Percentiles rank a stretch among this genome's conserved stretches.
Evolutionary conservation across 176 grass and related monocot genomes (phyloP).

Genomic region (Oryza rufipogon): DNA sequence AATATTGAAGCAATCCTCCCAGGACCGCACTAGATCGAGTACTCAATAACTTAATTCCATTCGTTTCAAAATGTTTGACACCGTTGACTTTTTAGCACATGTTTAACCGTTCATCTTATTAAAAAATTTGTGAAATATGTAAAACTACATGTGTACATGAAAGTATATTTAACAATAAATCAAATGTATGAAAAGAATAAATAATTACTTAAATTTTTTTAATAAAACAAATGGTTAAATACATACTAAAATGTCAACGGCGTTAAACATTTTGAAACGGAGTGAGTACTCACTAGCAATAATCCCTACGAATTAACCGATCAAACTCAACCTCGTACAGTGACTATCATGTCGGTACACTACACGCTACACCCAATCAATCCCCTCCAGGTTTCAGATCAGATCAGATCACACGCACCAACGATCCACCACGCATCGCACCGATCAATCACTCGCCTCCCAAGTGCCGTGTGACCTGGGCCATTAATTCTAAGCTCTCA

Average conservation of each 20-base stretch:
- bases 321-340: conserved; percentile 26
- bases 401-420: not conserved
- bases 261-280: no score
- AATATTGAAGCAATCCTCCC: not conserved
- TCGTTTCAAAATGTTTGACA: no score
- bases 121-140: no score
- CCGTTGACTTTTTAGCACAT: no score
- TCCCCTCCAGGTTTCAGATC: not conserved
- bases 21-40: not conserved
- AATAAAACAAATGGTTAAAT: no score
- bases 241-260: no score
- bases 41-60: not conserved
- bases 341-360: conserved; percentile 3
- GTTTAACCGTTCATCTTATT: no score
- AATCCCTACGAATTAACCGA: not conserved
- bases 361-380: not conserved
- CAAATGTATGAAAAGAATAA: no score
- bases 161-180: no score
- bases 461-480: conserved; percentile 22
- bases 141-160: no score
- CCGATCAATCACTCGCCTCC: not conserved
- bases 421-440: not conserved
- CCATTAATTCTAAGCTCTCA: not conserved
- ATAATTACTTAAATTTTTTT: no score
- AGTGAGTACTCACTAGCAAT: not conserved